Evolutionary conservation across 2,329 filamentous ascomycete genomes (phyloP), one percentile per base, ranked within the genome.

Genomic region (Xylaria multiplex): DNA sequence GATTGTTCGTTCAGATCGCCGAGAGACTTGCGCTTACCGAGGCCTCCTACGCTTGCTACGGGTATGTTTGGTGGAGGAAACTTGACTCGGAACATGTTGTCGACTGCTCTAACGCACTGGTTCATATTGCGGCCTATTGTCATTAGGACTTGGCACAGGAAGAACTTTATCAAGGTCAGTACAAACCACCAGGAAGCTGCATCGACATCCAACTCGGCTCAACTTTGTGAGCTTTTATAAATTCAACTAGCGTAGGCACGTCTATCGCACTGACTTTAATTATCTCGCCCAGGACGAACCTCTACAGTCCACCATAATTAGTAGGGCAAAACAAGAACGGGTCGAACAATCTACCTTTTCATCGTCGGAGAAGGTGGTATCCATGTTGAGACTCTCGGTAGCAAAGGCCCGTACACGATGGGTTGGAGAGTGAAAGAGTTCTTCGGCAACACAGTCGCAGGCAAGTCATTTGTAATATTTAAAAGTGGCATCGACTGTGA

Each of bases 251-350:
- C 19, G 74, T 75, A 11, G 78, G 74, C 27, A 86, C 73, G 62
- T 85, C 81, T 65, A 87, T 76, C 35, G 80, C 76, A 77, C 85
- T 88, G 66, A 80, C 80, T 71, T 87, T 88, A 76, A 88, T 84
- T 71, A 87, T 84, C 76, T 88, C 86, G 63, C 81, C 84, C 62
- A 88, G 80, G 66, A 88, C 78, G 73, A 86, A 86, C 68, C 85
- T 84, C 86, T 88, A 72, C n/a, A 64, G 54, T 27, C 53, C 54
- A 70, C 43, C 56, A 40, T 48, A 24, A 64, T 74, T 70, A 73
- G 70, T 70, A 63, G 49, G 64, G 67, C 64, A 68, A 59, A 49
- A 42, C 32, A 35, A 43, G 14, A 42, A 46, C 55, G 40, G 40
- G 42, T 49, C 57, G 58, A 56, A 59, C n/a, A 66, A 73, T 77